Evolutionary conservation across 352 stramenopile genomes (phyloP).

Genomic region (Pythium dissimile): DNA sequence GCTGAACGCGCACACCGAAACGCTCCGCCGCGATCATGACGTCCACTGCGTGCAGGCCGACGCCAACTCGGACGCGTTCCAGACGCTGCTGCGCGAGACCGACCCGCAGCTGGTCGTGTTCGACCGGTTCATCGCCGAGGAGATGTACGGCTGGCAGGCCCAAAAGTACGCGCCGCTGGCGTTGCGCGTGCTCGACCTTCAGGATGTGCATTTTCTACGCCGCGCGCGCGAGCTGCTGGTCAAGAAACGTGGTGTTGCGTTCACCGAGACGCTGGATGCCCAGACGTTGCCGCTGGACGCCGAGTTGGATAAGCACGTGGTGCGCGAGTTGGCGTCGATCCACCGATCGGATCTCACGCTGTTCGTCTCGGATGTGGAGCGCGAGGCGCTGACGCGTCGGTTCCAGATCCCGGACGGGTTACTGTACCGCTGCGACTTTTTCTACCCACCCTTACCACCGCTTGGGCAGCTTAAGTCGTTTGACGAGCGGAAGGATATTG

Average conservation of each 20-base stretch:
- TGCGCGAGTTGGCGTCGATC: conserved; percentile 74
- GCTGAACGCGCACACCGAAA: conserved; percentile 64
- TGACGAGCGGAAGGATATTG: conserved; percentile 54
- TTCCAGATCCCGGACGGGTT: conserved; percentile 52
- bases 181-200: conserved; percentile 87
- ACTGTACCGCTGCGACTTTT: conserved; percentile 67
- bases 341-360: conserved; percentile 75
- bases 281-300: conserved; percentile 25
- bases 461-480: conserved; percentile 28
- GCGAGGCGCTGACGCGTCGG: conserved; percentile 44
- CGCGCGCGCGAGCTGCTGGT: conserved; percentile 76
- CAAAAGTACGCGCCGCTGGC: conserved; percentile 75
- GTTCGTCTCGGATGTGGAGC: conserved; percentile 68
- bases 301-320: conserved; percentile 55
- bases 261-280: conserved; percentile 41
- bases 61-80: conserved; percentile 66
- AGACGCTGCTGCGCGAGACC: conserved; percentile 54
- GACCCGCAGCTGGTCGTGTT: conserved; percentile 73
- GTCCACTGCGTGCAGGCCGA: conserved; percentile 69
- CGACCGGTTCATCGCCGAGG: conserved; percentile 80
- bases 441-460: conserved; percentile 40
- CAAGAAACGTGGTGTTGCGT: conserved; percentile 41
- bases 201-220: conserved; percentile 92
- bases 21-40: conserved; percentile 34
- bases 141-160: conserved; percentile 85